phyloP scores from a whole-genome alignment of 139 green algal genomes.

The Chlorella vulgaris region DNA sequence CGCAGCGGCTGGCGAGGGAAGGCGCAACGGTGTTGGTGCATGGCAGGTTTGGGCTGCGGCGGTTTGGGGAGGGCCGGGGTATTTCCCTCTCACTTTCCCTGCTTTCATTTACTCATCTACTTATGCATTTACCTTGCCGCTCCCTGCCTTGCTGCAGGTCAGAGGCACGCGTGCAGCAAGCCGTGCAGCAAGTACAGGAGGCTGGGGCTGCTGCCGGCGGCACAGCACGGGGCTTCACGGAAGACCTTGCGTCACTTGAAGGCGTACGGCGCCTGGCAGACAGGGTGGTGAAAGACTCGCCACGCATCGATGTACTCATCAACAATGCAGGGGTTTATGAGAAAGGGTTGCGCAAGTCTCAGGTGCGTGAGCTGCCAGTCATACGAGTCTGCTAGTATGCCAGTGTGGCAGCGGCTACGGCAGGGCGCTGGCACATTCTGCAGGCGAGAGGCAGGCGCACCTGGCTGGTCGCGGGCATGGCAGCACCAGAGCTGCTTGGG shows the following conservation, averaged over 20 bases:
- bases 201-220: not conserved
- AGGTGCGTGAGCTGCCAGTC: not conserved
- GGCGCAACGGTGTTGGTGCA: constrained; percentile 69
- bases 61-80: too few species aligned
- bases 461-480: too few species aligned
- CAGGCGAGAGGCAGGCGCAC: too few species aligned
- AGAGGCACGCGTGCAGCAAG: constrained; percentile 8
- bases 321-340: constrained; percentile 65
- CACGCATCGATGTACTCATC: constrained; percentile 47
- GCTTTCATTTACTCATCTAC: too few species aligned
- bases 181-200: not conserved
- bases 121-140: too few species aligned
- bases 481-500: too few species aligned
- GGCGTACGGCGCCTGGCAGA: constrained; percentile 54
- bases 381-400: not conserved
- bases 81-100: not conserved
- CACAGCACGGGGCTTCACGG: not conserved
- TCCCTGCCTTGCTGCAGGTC: too few species aligned
- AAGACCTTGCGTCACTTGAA: constrained; percentile 55
- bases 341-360: not conserved
- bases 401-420: too few species aligned
- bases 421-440: too few species aligned
- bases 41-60: constrained; percentile 45
- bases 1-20: constrained; percentile 43
- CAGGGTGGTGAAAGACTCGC: not conserved